phyloP scores from a whole-genome alignment of 2,329 filamentous ascomycete species.

The Microsporum canis region DNA sequence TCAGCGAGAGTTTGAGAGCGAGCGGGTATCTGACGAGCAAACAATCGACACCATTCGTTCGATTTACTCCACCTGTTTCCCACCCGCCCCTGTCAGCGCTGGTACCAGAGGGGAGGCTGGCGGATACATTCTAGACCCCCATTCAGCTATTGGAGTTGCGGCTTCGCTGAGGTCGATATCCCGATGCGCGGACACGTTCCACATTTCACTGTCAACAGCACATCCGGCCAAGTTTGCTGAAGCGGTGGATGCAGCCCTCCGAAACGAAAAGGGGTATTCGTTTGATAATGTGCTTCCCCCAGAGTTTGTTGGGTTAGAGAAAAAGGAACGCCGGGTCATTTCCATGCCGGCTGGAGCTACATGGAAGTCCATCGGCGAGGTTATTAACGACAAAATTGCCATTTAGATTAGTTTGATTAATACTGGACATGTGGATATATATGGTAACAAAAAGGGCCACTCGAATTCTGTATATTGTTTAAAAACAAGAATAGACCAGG shows the following conservation, averaged over 20 bases:
- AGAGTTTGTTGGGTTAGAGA: slow-evolving; percentile 70
- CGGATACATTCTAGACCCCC: slow-evolving; percentile 81
- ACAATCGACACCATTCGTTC: slow-evolving; percentile 56
- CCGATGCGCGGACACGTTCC: slow-evolving; percentile 43
- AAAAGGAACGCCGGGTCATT: slow-evolving; percentile 62
- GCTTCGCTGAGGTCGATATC: slow-evolving; percentile 60
- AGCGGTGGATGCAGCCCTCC: slow-evolving; percentile 70
- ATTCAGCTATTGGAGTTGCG: slow-evolving; percentile 76
- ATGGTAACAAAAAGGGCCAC: neutral
- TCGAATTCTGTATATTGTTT: neutral
- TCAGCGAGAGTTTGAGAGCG: slow-evolving; percentile 66
- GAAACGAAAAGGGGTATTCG: slow-evolving; percentile 58
- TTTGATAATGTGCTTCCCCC: slow-evolving; percentile 68
- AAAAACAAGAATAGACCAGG: neutral
- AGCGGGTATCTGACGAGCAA: slow-evolving; percentile 53
- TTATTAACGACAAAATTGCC: slow-evolving; percentile 60
- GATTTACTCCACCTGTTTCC: slow-evolving; percentile 46
- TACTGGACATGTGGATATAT: neutral
- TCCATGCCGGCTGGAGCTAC: slow-evolving; percentile 52
- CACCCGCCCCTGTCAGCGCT: slow-evolving; percentile 30
- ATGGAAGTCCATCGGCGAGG: slow-evolving; percentile 62
- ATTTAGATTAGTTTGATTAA: neutral
- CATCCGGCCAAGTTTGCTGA: slow-evolving; percentile 91
- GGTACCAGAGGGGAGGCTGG: slow-evolving; percentile 33
- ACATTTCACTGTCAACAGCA: slow-evolving; percentile 82